Base-by-base conservation (phyloP, 176 grass and related monocot genomes). In the Rhipidocladum racemiflorum region DNA sequence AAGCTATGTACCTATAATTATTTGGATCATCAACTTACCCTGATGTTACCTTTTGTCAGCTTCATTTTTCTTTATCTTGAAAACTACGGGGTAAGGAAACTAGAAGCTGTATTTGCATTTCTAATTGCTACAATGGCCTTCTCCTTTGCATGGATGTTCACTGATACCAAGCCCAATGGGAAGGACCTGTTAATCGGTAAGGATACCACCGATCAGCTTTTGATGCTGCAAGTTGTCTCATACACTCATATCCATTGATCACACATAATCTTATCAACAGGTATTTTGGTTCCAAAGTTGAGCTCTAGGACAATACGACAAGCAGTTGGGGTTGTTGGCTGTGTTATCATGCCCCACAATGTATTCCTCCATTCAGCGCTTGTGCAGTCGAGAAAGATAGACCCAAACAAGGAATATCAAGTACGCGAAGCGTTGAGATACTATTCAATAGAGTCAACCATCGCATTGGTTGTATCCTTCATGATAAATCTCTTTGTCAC, bases 291-390 rank as follows among this genome's bases (percentile, higher is more conserved):
- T 79, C 91, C 96, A 65, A 99, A 93, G 77, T 55, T 99, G 70
- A 88, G 96, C 76, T 99, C 96, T 27, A 93, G 76, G 83, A 99
- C 92, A 73, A 93, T 99, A 90, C 88, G 89, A 76, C 96, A 95
- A 88, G 96, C 96, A 2, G 96, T 99, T 85, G 96, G 96, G 17
- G 89, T 99, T 84, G 96, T 99, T 74, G 96, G 96, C 42, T 95
- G 96, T 88, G 96, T 99, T 45, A 99, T 99, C 64, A 99, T 95
- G 96, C 96, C 96, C 12, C 96, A 99, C 83, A 99, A 99, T 70
- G 92, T 99, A 24, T 99, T 95, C 79, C 93, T 99, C 29, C 91
- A 99, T 84, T 99, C 96, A 83, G 96, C 96, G 20, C 89, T 99
- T 15, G 96, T 99, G 65, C 96, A 99, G 24, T 99, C 96, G 7